Evolutionary conservation across 768 basidiomycete species (phyloP), one percentile per base, ranked within the genome.

Genomic region (Pleurotus tuoliensis): DNA sequence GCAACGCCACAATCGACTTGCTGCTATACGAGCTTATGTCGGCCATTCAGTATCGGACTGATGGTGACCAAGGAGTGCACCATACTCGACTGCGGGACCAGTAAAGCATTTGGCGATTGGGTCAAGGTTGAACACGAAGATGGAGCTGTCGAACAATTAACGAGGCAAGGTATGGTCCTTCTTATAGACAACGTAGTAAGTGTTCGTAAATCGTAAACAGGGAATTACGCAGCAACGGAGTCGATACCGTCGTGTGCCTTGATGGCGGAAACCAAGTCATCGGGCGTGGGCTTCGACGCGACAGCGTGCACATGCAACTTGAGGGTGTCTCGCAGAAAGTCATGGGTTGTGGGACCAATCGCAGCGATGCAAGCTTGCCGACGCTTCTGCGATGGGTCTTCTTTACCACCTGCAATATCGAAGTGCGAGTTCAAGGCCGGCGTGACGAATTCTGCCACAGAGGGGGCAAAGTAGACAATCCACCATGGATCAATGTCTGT

Each of bases 391-490:
- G 40, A 46, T 27, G n/a, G 22, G 18, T 41, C 45, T 3, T n/a
- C 44, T 20, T 58, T 55, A 12, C n/a, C 38, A 1, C 58, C 24
- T 12, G 66, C 66, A n/a, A 85, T 62, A 2, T 63, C 45, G 61
- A 88, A 84, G 53, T 74, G 66, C 27, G 74, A 64, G 6, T 65
- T 66, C 37, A 92, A 59, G 9, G 74, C 65, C 1, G 87, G 87
- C 5, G 73, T 67, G 15, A 80, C 83, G 47, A 82, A 79, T 22
- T 75, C 76, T 0, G 87, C 86, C 2, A 81, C 79, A 1, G 90
- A 92, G 3, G 90, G 90, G 0, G 90, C 87, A 62, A 92, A 92
- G 64, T 82, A 82, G 16, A 86, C 81, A 1, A 90, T 80, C 90
- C 90, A 92, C 80, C 83, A 85, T 56, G 38, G 46, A 6, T 56